Evolutionary conservation across 768 basidiomycete genomes (phyloP).

Genomic region (Agrocybe pediades): DNA sequence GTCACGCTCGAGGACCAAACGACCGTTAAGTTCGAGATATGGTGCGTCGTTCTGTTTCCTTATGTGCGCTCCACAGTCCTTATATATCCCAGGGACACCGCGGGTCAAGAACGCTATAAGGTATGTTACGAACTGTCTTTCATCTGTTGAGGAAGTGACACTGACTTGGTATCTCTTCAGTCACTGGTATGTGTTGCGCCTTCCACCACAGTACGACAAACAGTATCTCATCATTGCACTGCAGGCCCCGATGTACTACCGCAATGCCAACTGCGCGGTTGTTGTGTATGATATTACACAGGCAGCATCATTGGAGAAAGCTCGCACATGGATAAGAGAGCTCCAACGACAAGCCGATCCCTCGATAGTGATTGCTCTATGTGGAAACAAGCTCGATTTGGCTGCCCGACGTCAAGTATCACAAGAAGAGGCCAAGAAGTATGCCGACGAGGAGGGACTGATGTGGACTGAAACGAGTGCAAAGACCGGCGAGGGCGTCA

Average conservation of each 20-base stretch:
- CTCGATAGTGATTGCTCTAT: conserved; percentile 93
- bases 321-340: conserved; percentile 94
- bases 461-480: conserved; percentile 94
- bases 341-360: conserved; percentile 98
- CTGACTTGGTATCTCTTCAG: conserved; percentile 23
- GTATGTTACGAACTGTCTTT: conserved; percentile 35
- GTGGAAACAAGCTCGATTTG: conserved; percentile 94
- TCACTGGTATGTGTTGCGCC: conserved; percentile 38
- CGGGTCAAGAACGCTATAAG: conserved; percentile 95
- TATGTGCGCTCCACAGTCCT: conserved; percentile 1
- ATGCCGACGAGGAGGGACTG: conserved; percentile 88
- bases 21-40: conserved; percentile 97
- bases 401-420: conserved; percentile 82
- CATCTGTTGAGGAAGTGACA: conserved; percentile 13
- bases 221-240: conserved; percentile 10
- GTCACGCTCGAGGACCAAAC: conserved; percentile 88
- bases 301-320: conserved; percentile 89
- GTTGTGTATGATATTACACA: conserved; percentile 98
- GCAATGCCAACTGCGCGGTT: conserved; percentile 91
- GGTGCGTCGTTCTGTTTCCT: conserved; percentile 53
- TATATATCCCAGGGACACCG: conserved; percentile 74
- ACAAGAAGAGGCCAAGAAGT: conserved; percentile 89
- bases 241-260: conserved; percentile 95
- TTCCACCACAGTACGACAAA: conserved; percentile 3
- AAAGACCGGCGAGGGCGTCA: conserved; percentile 85